phyloP scores from a whole-genome alignment of 192 early-diverging fungal genomes.

The Gigaspora rosea region DNA sequence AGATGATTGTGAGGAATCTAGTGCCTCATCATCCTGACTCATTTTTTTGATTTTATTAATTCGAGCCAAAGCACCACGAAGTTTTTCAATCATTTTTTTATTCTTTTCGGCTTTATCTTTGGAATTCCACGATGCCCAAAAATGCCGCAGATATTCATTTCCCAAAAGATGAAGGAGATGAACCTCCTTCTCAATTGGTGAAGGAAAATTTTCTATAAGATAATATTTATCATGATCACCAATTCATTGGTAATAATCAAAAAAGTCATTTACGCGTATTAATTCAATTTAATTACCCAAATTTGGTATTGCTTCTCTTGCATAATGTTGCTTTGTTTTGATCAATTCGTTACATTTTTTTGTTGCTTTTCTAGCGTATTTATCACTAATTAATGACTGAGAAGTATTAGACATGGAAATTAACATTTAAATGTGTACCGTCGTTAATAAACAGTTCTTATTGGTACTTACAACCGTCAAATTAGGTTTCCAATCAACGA shows the following conservation, averaged over 20 bases:
- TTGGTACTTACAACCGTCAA: constrained; percentile 34
- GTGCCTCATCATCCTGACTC: not conserved
- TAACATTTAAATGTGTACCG: not conserved
- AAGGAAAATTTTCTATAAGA: not conserved
- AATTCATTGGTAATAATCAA: not conserved
- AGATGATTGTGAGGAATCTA: not conserved
- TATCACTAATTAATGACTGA: not conserved
- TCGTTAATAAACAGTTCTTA: not conserved
- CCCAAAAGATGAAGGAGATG: not conserved
- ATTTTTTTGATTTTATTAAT: not conserved
- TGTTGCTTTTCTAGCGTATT: not conserved
- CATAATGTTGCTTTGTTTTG: not conserved
- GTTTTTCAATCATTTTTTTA: constrained; percentile 47
- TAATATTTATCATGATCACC: not conserved
- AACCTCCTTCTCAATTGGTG: not conserved
- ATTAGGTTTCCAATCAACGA: constrained; percentile 36
- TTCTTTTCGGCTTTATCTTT: constrained; percentile 53
- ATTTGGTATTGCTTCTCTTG: not conserved
- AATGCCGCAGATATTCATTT: constrained; percentile 51
- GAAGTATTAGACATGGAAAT: not conserved
- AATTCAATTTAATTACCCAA: not conserved
- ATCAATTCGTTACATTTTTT: constrained; percentile 9
- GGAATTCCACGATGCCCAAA: constrained; percentile 46
- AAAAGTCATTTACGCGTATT: not conserved
- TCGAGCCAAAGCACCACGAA: constrained; percentile 34